phyloP scores from a whole-genome alignment of 2,329 filamentous ascomycete genomes.

The Leptographium lundbergii region DNA sequence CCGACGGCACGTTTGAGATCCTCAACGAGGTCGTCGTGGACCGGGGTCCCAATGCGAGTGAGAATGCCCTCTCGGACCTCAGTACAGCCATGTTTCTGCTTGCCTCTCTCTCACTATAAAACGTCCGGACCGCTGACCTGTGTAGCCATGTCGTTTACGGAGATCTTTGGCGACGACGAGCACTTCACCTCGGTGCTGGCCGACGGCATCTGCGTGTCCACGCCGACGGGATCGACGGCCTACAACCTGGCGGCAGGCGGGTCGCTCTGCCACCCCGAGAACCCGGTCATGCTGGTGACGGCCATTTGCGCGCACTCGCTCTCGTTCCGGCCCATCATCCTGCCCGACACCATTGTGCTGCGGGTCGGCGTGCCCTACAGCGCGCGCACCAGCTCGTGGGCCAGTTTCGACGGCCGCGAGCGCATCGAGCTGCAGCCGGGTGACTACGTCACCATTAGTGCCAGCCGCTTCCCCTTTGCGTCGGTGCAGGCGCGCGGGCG shows the following conservation, averaged over 20 bases:
- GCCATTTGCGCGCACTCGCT: conserved; percentile 92
- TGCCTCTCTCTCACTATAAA: too few relatives aligned
- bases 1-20: conserved; percentile 77
- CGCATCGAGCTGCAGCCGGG: conserved; percentile 66
- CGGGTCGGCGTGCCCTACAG: conserved; percentile 91
- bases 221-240: conserved; percentile 85
- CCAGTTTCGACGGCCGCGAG: conserved; percentile 93
- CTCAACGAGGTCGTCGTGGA: conserved; percentile 96
- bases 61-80: conserved; percentile 22
- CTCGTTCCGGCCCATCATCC: conserved; percentile 89
- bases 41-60: conserved; percentile 82
- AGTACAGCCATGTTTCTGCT: not conserved
- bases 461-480: conserved; percentile 64
- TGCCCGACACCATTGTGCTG: conserved; percentile 91
- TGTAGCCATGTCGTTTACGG: conserved; percentile 75
- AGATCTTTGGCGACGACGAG: conserved; percentile 89
- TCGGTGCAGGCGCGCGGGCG: conserved; percentile 58
- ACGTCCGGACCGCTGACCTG: too few relatives aligned
- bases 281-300: conserved; percentile 88
- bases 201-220: conserved; percentile 87
- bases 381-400: conserved; percentile 81
- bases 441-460: conserved; percentile 76
- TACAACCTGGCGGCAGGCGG: conserved; percentile 96
- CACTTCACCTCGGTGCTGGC: conserved; percentile 90
- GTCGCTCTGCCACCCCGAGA: conserved; percentile 88